These are phyloP conservation scores for Microdochium paspali DNA, from an alignment of 2,329 filamentous ascomycete species.

Conservation along the genomic window DNA sequence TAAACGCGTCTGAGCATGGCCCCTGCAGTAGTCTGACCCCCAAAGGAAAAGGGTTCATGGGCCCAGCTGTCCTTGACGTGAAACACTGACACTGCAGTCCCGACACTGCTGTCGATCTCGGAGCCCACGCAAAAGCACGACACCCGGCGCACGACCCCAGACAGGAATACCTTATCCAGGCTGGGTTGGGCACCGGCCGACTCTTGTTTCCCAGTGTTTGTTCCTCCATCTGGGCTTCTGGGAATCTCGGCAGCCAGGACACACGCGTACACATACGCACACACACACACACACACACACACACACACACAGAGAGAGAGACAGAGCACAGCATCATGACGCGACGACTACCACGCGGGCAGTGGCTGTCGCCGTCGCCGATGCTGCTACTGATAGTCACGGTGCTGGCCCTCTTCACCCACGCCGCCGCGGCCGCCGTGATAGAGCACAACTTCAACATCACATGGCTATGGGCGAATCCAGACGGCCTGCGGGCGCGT, in stretches of 20 bases:
- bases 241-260: not conserved
- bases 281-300: not conserved
- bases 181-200: too few species aligned
- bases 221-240: too few species aligned
- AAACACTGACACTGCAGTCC: too few species aligned
- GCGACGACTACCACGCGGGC: not conserved
- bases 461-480: constrained; percentile 62
- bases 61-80: not conserved
- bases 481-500: constrained; percentile 46
- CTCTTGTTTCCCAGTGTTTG: too few species aligned
- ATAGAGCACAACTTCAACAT: constrained; percentile 58
- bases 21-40: not conserved
- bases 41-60: not conserved
- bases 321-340: not conserved
- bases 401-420: not conserved
- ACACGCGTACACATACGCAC: not conserved
- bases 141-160: not conserved
- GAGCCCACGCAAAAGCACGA: not conserved
- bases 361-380: not conserved
- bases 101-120: too few species aligned
- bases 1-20: not conserved
- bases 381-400: not conserved
- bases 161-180: too few species aligned
- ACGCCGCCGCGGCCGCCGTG: not conserved
- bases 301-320: not conserved